Evolutionary conservation across 2,329 filamentous ascomycete species (phyloP).

Genomic region (Rhytidhysteron rufulum): DNA sequence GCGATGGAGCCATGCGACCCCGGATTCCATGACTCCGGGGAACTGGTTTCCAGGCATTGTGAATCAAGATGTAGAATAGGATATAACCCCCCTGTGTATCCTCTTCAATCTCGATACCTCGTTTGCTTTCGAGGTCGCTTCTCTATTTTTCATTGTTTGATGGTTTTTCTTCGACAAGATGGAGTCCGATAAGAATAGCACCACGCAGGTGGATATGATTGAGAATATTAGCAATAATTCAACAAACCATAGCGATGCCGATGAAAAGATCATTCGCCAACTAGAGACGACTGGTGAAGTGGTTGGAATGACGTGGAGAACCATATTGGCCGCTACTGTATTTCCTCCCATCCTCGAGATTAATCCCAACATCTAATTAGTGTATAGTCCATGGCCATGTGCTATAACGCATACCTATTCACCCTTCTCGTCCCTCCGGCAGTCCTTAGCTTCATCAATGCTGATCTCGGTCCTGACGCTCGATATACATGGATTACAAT

Average conservation of each 20-base stretch:
- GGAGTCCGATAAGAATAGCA: conserved; percentile 10
- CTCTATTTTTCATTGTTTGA: no score
- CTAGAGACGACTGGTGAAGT: conserved; percentile 26
- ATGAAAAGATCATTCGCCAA: conserved; percentile 26
- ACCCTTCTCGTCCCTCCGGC: conserved; percentile 30
- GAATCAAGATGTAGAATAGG: no score
- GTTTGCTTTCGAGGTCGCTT: no score
- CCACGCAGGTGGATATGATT: background rate
- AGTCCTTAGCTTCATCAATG: conserved; percentile 28
- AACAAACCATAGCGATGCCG: background rate
- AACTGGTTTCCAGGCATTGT: no score
- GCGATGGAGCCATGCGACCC: no score
- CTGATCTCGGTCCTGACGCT: conserved; percentile 28
- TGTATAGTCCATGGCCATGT: conserved; percentile 22
- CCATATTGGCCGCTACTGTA: conserved; percentile 20
- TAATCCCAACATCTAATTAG: background rate
- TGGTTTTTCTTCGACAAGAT: no score
- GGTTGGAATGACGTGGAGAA: conserved; percentile 25
- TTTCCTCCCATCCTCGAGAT: background rate
- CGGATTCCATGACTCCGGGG: no score
- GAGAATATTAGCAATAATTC: background rate
- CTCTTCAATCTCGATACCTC: no score
- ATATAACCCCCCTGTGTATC: no score
- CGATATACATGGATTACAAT: conserved; percentile 31
- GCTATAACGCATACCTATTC: conserved; percentile 31